Base-by-base conservation (phyloP, 2,329 filamentous ascomycete genomes). In the Phialophora verrucosa region DNA sequence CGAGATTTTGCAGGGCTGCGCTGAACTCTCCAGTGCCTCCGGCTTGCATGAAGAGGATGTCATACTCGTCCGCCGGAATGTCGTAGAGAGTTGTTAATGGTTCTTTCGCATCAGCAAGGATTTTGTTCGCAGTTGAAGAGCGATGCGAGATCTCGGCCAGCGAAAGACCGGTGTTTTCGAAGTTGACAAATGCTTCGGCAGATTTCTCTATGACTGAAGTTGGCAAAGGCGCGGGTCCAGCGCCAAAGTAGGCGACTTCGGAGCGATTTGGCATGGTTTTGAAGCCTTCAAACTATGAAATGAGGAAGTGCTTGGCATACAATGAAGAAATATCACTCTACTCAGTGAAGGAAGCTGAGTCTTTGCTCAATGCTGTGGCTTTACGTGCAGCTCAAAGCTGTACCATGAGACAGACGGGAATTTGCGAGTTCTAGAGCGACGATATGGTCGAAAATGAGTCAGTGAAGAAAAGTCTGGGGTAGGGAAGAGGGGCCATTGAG, bases 121-220 rank as follows among this genome's bases (percentile, higher is more conserved):
- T 92, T 69, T 88, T 86, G 70, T 87, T 86, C 29, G 94, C 94
- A 53, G 91, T 85, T 68, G 87, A 83, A 14, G 91, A 96, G 70
- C 94, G 91, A 78, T 98, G 94, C 10, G 91, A 94, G 77, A 96
- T 92, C 79, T 98, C 94, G 69, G 91, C 92, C 51, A 97, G 85
- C 60, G 93, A 93, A 62, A 97, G 84, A 65, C 94, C 94, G 47
- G 88, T 91, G 76, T 87, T 83, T 55, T 94, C 83, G 82, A 88
- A 96, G 83, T 97, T 91, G 70, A 96, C 79, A 4, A 98, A 88
- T 1, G 91, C 91, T 76, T 87, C 78, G 1, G 92, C 88, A 59
- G 92, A 93, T 53, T 83, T 84, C 78, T 95, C 88, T 58, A 97
- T 86, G 25, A 97, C 91, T 3, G 87, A 80, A 12, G 91, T 96